Percentiles rank a stretch among this genome's conserved stretches.
These are phyloP conservation scores for Colletotrichum sp. DNA, from an alignment of 2,329 filamentous ascomycete species.

Conservation along the genomic window DNA sequence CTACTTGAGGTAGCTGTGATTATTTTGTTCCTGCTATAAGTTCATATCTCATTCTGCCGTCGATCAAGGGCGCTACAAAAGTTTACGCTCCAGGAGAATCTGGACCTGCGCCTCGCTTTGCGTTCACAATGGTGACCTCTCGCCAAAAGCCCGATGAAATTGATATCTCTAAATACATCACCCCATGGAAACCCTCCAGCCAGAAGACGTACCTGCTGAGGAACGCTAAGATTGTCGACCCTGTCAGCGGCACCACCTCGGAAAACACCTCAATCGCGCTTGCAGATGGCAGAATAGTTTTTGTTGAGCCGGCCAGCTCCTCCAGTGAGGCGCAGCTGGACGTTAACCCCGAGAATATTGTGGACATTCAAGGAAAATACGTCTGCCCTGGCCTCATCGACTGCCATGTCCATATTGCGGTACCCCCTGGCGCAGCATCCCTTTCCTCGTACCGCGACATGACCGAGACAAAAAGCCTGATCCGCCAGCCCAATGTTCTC, in stretches of 20 bases:
- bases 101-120: background rate
- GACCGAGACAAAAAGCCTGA: constrained; percentile 38
- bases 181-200: background rate
- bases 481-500: constrained; percentile 48
- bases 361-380: constrained; percentile 29
- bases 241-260: background rate
- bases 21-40: background rate
- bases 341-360: background rate
- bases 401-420: constrained; percentile 34
- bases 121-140: background rate
- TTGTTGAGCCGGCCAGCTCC: background rate
- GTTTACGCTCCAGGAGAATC: accelerated
- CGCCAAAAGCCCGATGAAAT: background rate
- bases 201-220: background rate
- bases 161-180: background rate
- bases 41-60: background rate
- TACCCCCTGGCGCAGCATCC: constrained; percentile 27
- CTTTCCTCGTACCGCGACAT: constrained; percentile 25
- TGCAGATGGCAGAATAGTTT: background rate
- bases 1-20: background rate
- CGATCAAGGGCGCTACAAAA: accelerated
- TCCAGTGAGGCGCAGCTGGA: background rate
- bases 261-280: background rate
- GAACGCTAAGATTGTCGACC: background rate
- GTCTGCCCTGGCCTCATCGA: constrained; percentile 38